Conservation (phyloP, 495 filamentous ascomycete genomes). For the Annulohypoxylon maeteangense region DNA sequence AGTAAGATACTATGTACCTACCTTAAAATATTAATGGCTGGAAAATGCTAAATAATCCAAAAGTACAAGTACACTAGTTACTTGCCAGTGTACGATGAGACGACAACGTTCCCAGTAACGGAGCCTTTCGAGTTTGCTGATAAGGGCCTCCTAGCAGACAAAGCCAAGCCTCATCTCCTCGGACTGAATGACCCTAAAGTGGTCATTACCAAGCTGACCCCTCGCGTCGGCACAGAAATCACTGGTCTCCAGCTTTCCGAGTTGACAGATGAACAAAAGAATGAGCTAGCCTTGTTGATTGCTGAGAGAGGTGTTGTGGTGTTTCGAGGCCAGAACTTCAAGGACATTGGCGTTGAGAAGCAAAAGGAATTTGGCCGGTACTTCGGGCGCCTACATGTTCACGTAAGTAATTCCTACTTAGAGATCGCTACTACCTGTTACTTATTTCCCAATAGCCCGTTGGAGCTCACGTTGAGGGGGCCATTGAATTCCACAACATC, state of each 20-base stretch:
- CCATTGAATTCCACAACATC: slow-evolving; percentile 59
- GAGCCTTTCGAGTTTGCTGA: slow-evolving; percentile 69
- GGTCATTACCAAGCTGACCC: slow-evolving; percentile 69
- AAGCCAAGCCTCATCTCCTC: slow-evolving; percentile 67
- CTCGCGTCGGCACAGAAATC: slow-evolving; percentile 78
- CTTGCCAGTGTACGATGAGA: slow-evolving; percentile 71
- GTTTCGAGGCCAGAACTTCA: slow-evolving; percentile 74
- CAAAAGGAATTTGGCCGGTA: slow-evolving; percentile 73
- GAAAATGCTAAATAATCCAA: slow-evolving; percentile 13
- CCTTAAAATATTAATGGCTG: neutral
- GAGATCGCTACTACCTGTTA: neutral
- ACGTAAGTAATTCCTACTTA: slow-evolving; percentile 47
- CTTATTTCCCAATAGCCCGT: slow-evolving; percentile 47
- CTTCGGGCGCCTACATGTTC: slow-evolving; percentile 74
- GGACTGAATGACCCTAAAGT: slow-evolving; percentile 48
- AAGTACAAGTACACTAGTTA: slow-evolving; percentile 69
- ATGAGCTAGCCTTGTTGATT: slow-evolving; percentile 78
- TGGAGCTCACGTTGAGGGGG: slow-evolving; percentile 56
- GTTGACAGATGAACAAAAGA: slow-evolving; percentile 74
- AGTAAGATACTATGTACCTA: slow-evolving; percentile 19
- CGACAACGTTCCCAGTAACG: slow-evolving; percentile 67
- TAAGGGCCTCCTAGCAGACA: slow-evolving; percentile 67
- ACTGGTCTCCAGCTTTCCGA: slow-evolving; percentile 73
- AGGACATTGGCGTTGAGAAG: slow-evolving; percentile 68
- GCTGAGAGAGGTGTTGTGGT: slow-evolving; percentile 78